phyloP scores from a whole-genome alignment of 2,329 filamentous ascomycete genomes.

The Ambrosiella cleistominuta region DNA sequence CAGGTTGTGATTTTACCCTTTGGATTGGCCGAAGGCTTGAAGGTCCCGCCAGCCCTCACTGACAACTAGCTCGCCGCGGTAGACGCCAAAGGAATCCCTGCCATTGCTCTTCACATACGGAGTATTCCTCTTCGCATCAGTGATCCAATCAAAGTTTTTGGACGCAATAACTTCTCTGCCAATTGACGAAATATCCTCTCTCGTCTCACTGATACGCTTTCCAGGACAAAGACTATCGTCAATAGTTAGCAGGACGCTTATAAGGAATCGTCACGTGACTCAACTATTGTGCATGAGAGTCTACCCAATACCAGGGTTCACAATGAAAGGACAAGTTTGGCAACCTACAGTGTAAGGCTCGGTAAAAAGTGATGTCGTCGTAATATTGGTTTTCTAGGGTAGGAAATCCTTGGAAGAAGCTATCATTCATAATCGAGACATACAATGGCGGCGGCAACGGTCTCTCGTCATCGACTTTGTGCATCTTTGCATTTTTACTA shows the following conservation, averaged over 20 bases:
- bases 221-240: constrained; percentile 31
- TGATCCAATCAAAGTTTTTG: constrained; percentile 37
- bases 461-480: neutral
- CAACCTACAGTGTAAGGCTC: constrained; percentile 31
- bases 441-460: neutral
- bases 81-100: constrained; percentile 43
- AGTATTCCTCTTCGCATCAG: constrained; percentile 47
- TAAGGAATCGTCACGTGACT: neutral
- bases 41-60: constrained; percentile 48
- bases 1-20: constrained; percentile 24
- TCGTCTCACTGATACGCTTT: constrained; percentile 23
- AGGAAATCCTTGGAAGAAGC: constrained; percentile 39
- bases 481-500: neutral
- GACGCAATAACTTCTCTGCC: constrained; percentile 36
- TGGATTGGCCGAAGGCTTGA: constrained; percentile 38
- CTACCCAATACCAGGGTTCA: neutral
- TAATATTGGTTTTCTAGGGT: constrained; percentile 37
- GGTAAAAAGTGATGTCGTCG: constrained; percentile 34
- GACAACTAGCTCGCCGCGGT: constrained; percentile 41
- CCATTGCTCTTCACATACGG: constrained; percentile 40
- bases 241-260: neutral
- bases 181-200: constrained; percentile 29
- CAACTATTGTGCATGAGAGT: neutral
- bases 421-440: constrained; percentile 23
- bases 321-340: neutral